Conservation (phyloP, 495 filamentous ascomycete genomes). For the Ascodesmis nigricans region DNA sequence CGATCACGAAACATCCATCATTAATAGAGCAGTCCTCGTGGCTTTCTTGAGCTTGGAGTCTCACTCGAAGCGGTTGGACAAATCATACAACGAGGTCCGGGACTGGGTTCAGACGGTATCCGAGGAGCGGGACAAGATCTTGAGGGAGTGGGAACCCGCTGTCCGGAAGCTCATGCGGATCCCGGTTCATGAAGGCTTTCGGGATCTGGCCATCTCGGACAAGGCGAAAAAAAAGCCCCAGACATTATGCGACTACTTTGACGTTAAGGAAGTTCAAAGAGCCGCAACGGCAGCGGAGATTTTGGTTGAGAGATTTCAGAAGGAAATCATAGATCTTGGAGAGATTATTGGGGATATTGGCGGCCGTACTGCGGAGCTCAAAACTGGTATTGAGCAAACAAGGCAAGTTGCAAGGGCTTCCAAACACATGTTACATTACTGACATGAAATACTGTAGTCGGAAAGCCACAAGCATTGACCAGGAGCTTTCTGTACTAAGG, state of each 20-base stretch:
- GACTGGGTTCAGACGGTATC: constrained; percentile 37
- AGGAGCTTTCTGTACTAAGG: constrained; percentile 35
- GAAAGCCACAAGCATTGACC: constrained; percentile 18
- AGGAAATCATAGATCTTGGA: constrained; percentile 31
- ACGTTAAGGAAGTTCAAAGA: constrained; percentile 31
- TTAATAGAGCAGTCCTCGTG: constrained; percentile 38
- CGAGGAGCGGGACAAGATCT: constrained; percentile 34
- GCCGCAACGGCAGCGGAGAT: constrained; percentile 30
- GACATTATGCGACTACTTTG: constrained; percentile 39
- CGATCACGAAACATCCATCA: constrained; percentile 33
- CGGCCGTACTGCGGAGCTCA: constrained; percentile 32
- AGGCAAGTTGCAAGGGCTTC: not conserved
- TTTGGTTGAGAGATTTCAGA: constrained; percentile 31
- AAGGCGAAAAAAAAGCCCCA: constrained; percentile 16
- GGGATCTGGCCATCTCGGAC: constrained; percentile 21
- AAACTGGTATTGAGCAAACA: constrained; percentile 25
- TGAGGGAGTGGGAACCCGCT: constrained; percentile 35
- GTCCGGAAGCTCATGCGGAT: constrained; percentile 32
- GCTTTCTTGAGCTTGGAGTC: constrained; percentile 49
- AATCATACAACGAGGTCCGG: constrained; percentile 36
- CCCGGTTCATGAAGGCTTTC: constrained; percentile 38
- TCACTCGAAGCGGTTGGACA: constrained; percentile 38
- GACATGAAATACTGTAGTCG: not conserved
- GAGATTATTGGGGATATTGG: constrained; percentile 31
- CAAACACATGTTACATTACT: not conserved